Percentiles rank a stretch among this genome's conserved stretches.
Conservation (phyloP, 1,284 basidiomycete species). For the Cryptococcus neoformans region DNA sequence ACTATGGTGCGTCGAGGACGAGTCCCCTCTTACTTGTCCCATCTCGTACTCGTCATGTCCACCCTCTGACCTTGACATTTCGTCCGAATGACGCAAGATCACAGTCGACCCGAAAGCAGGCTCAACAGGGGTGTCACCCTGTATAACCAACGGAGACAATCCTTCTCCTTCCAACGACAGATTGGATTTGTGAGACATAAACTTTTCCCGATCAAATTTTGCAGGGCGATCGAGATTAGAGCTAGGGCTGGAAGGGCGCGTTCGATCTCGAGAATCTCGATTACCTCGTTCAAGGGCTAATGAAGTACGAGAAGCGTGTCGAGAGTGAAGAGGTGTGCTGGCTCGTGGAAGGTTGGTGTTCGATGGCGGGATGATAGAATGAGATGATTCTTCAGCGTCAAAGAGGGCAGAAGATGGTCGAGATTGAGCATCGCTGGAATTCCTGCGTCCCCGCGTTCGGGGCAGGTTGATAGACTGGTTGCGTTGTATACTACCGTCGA, state of each 20-base stretch:
- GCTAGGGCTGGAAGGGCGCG: not conserved
- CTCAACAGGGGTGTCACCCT: conserved; percentile 11
- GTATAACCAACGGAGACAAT: conserved; percentile 18
- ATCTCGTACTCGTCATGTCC: not conserved
- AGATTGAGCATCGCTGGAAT: not conserved
- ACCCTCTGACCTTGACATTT: conserved; percentile 5
- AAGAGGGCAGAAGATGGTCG: conserved; percentile 5
- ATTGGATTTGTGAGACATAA: not conserved
- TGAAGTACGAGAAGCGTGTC: conserved; percentile 4
- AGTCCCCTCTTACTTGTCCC: too few species aligned
- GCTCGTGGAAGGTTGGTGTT: too few species aligned
- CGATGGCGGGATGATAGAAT: not conserved
- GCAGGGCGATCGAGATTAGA: not conserved
- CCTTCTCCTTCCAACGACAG: not conserved
- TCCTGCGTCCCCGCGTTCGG: conserved; percentile 1
- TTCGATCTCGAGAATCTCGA: not conserved
- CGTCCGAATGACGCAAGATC: conserved; percentile 37
- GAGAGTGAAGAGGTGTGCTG: conserved; percentile 10
- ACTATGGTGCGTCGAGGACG: not conserved
- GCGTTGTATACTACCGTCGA: conserved; percentile 31
- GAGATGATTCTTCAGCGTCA: not conserved
- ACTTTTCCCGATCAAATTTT: not conserved
- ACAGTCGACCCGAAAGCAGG: conserved; percentile 31
- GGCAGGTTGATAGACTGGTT: conserved; percentile 11
- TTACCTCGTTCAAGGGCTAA: not conserved